phyloP scores from a whole-genome alignment of 371 early-diverging fungal genomes.

The Modicella reniformis region DNA sequence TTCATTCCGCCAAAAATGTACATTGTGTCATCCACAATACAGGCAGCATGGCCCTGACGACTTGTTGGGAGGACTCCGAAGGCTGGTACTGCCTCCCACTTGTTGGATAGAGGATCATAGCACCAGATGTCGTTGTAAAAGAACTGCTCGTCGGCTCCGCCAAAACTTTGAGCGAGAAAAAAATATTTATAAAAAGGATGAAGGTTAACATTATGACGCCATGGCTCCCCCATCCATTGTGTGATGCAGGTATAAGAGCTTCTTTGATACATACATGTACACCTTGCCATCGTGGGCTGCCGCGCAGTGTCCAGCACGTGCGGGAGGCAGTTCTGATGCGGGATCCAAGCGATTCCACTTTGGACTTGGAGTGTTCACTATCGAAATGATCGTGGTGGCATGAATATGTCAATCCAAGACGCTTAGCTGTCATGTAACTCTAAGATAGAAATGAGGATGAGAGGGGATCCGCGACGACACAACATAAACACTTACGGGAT shows the following conservation, averaged over 20 bases:
- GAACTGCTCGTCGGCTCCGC: constrained; percentile 75
- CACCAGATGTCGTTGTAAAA: constrained; percentile 83
- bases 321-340: constrained; percentile 62
- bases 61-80: constrained; percentile 74
- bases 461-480: too few relatives aligned
- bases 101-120: constrained; percentile 64
- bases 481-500: constrained; percentile 54
- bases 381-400: background rate
- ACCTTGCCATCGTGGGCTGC: constrained; percentile 66
- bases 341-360: constrained; percentile 64
- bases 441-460: too few relatives aligned
- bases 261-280: constrained; percentile 59
- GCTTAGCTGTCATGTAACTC: too few relatives aligned
- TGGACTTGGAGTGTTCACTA: constrained; percentile 57
- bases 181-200: background rate
- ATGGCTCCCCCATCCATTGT: too few relatives aligned
- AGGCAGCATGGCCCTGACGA: constrained; percentile 72
- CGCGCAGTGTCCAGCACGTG: constrained; percentile 70
- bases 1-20: constrained; percentile 81
- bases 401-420: background rate
- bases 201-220: too few relatives aligned
- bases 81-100: constrained; percentile 71
- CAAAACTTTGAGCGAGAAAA: constrained; percentile 64
- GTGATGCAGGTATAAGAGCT: background rate
- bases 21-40: constrained; percentile 76